phyloP scores from a whole-genome alignment of 2,329 filamentous ascomycete genomes.

The Paraphoma chrysanthemicola region DNA sequence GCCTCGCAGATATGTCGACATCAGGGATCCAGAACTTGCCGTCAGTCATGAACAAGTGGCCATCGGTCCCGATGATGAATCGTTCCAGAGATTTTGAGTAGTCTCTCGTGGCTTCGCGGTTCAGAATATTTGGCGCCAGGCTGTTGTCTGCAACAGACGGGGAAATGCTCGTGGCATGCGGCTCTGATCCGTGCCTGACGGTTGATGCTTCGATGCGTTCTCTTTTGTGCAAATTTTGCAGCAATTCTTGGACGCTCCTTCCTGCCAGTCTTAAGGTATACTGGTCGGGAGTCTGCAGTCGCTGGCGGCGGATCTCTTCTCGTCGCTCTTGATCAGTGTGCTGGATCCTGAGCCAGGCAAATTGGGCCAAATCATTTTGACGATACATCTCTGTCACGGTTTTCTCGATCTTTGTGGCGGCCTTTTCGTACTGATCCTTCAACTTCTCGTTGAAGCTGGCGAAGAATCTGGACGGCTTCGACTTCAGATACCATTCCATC shows the following conservation, averaged over 20 bases:
- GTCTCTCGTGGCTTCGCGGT: not conserved
- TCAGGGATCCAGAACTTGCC: constrained; percentile 13
- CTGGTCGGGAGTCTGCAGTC: not conserved
- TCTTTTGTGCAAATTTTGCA: not conserved
- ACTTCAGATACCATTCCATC: constrained; percentile 17
- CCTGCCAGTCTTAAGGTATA: not conserved
- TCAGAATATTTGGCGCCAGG: not conserved
- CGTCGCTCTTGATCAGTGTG: not conserved
- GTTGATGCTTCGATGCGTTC: not conserved
- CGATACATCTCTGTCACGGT: constrained; percentile 8
- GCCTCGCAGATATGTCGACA: not conserved
- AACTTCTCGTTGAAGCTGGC: constrained; percentile 18
- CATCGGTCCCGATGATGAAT: constrained; percentile 14
- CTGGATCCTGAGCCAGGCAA: not conserved
- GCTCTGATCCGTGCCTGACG: not conserved
- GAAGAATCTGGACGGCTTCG: constrained; percentile 13
- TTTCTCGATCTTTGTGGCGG: constrained; percentile 7
- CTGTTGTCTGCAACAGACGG: not conserved
- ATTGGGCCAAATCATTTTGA: not conserved
- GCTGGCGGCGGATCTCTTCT: not conserved
- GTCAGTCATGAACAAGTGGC: constrained; percentile 13
- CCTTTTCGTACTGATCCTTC: constrained; percentile 6
- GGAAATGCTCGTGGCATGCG: not conserved
- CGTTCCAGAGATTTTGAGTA: not conserved
- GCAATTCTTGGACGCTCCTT: constrained; percentile 1